These are phyloP conservation scores for Cordyceps farinosa DNA, from an alignment of 2,329 filamentous ascomycete genomes.

Conservation along the genomic window DNA sequence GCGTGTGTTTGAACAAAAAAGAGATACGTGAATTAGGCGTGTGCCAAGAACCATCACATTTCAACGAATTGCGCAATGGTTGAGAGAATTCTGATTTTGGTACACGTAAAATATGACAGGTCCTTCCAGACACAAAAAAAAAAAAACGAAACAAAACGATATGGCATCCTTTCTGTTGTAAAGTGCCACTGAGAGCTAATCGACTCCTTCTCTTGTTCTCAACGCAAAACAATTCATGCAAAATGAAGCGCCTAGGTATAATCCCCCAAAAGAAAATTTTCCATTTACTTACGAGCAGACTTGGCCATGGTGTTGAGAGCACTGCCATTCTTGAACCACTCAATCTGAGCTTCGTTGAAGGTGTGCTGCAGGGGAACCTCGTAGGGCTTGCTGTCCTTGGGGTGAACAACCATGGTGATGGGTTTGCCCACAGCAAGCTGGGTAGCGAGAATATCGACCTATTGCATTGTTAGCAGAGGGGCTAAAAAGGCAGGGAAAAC, in stretches of 20 bases:
- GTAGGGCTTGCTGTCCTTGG: constrained; percentile 77
- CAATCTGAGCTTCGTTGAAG: constrained; percentile 95
- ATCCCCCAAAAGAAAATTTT: not conserved
- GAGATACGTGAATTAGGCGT: not conserved
- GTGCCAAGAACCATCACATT: not conserved
- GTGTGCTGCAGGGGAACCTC: constrained; percentile 87
- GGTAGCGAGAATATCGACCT: constrained; percentile 81
- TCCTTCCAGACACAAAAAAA: constrained; percentile 11
- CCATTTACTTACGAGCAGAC: constrained; percentile 36
- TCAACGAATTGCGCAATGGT: not conserved
- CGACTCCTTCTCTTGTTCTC: constrained; percentile 14
- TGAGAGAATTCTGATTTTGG: not conserved
- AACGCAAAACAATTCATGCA: constrained; percentile 11
- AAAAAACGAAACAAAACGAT: not conserved
- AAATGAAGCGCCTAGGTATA: constrained; percentile 16
- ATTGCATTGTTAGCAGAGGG: constrained; percentile 22
- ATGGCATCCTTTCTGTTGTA: not conserved
- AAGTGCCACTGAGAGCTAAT: not conserved
- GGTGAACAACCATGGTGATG: constrained; percentile 86
- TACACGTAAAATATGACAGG: constrained; percentile 15
- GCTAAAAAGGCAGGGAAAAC: constrained; percentile 11
- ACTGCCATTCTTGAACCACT: constrained; percentile 99
- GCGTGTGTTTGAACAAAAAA: not conserved
- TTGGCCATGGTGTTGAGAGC: constrained; percentile 99
- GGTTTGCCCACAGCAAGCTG: constrained; percentile 91